A percentile compares a stretch with the other conserved stretches of the same genome.
These are phyloP conservation scores for Cyberlindnera japonica DNA, from an alignment of 805 yeast species.

Conservation along the genomic window DNA sequence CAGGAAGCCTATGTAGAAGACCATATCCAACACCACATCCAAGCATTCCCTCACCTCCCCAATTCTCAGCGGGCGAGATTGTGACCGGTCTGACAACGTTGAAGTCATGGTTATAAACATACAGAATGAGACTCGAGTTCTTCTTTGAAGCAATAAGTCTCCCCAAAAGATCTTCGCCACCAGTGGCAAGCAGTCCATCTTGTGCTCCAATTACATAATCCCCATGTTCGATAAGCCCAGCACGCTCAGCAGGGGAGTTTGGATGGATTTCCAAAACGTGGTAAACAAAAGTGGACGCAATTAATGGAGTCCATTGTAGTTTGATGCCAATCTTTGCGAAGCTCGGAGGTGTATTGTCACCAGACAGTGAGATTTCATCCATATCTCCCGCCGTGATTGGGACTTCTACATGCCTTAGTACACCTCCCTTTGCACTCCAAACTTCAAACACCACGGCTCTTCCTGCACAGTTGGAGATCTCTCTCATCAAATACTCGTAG, in stretches of 20 bases:
- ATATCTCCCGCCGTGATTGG: conserved; percentile 32
- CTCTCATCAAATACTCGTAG: conserved; percentile 40
- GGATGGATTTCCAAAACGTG: conserved; percentile 73
- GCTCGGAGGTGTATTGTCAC: conserved; percentile 27
- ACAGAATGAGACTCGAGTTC: conserved; percentile 46
- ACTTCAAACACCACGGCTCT: conserved; percentile 52
- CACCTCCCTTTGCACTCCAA: conserved; percentile 88
- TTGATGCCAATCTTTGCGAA: conserved; percentile 60
- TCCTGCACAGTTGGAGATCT: conserved; percentile 37
- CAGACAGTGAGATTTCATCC: conserved; percentile 26
- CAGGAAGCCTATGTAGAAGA: conserved; percentile 78
- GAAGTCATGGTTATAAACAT: conserved; percentile 85
- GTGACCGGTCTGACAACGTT: conserved; percentile 85
- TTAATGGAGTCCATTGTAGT: conserved; percentile 73
- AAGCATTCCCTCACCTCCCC: conserved; percentile 82
- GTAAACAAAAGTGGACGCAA: conserved; percentile 80
- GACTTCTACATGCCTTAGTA: conserved; percentile 38
- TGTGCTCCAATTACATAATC: conserved; percentile 88
- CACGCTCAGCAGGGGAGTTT: conserved; percentile 75
- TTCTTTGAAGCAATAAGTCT: conserved; percentile 55
- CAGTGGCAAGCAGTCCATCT: conserved; percentile 79
- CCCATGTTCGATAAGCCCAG: conserved; percentile 79
- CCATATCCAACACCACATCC: conserved; percentile 98
- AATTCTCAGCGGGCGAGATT: conserved; percentile 62
- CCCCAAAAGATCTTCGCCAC: conserved; percentile 80